phyloP scores from a whole-genome alignment of 257 asterid genomes.

The Forsythia viridissima region DNA sequence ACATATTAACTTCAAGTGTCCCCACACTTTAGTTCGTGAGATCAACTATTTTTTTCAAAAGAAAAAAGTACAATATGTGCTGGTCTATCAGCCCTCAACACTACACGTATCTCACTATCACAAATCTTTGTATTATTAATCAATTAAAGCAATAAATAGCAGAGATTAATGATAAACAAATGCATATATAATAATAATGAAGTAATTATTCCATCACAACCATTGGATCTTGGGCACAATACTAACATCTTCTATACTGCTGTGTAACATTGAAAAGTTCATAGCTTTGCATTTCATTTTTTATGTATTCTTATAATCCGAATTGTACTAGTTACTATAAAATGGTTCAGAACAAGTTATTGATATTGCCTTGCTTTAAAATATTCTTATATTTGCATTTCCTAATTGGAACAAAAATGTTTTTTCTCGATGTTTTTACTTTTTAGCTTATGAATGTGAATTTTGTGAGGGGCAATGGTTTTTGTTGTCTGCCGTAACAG shows the following conservation, averaged over 20 bases:
- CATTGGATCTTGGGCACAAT: background rate
- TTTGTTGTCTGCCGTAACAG: background rate
- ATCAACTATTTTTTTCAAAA: no score
- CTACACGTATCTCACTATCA: no score
- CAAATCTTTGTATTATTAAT: no score
- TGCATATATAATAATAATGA: no score
- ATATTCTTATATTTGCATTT: background rate
- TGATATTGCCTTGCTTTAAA: background rate
- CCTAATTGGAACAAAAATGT: background rate
- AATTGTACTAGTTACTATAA: background rate
- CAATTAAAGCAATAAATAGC: no score
- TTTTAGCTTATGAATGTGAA: background rate
- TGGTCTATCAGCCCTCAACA: no score
- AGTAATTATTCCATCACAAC: no score
- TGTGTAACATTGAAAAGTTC: background rate
- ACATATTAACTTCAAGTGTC: no score
- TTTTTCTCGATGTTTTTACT: background rate
- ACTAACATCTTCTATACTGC: background rate
- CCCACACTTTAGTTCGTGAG: no score
- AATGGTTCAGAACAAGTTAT: background rate
- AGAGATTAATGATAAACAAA: no score
- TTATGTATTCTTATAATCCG: constrained; percentile 1
- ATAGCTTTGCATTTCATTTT: constrained; percentile 2
- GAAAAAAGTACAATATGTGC: no score
- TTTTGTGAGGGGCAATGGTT: background rate